Conservation (phyloP, 2,329 filamentous ascomycete species). For the Colletotrichum phormii region DNA sequence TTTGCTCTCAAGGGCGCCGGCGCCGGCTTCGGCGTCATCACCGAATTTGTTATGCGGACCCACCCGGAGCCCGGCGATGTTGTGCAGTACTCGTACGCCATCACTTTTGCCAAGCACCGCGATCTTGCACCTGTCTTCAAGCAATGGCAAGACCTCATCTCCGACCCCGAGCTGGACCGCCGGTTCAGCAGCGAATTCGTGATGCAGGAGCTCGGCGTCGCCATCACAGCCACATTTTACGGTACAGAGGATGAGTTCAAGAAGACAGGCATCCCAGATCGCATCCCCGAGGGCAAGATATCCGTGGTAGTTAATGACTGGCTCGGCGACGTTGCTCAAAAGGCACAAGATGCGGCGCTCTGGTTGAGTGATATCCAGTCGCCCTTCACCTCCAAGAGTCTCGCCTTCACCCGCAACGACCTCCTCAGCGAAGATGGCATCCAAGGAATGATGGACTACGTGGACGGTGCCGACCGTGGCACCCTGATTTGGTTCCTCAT, state of each 20-base stretch:
- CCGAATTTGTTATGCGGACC: constrained; percentile 67
- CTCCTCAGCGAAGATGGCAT: constrained; percentile 59
- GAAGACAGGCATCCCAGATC: constrained; percentile 59
- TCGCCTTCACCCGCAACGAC: constrained; percentile 63
- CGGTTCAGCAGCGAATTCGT: constrained; percentile 70
- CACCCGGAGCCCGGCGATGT: constrained; percentile 66
- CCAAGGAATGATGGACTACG: constrained; percentile 63
- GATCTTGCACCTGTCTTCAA: constrained; percentile 63
- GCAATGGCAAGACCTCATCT: constrained; percentile 68
- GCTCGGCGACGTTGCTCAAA: constrained; percentile 67
- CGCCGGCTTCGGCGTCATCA: constrained; percentile 67
- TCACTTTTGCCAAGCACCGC: constrained; percentile 60
- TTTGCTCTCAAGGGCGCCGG: constrained; percentile 68
- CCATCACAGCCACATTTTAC: constrained; percentile 72
- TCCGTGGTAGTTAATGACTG: constrained; percentile 68
- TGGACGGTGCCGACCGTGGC: constrained; percentile 60
- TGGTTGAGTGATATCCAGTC: constrained; percentile 58
- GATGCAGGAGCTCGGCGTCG: constrained; percentile 62
- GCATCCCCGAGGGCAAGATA: constrained; percentile 55
- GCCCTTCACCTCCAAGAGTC: constrained; percentile 68
- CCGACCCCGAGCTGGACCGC: constrained; percentile 65
- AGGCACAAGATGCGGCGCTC: constrained; percentile 61
- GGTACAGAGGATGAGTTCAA: constrained; percentile 68
- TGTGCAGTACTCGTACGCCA: constrained; percentile 68
- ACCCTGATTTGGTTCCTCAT: constrained; percentile 71